Evolutionary conservation across 2,329 filamentous ascomycete species (phyloP).

Genomic region (Clarireedia monteithiana): DNA sequence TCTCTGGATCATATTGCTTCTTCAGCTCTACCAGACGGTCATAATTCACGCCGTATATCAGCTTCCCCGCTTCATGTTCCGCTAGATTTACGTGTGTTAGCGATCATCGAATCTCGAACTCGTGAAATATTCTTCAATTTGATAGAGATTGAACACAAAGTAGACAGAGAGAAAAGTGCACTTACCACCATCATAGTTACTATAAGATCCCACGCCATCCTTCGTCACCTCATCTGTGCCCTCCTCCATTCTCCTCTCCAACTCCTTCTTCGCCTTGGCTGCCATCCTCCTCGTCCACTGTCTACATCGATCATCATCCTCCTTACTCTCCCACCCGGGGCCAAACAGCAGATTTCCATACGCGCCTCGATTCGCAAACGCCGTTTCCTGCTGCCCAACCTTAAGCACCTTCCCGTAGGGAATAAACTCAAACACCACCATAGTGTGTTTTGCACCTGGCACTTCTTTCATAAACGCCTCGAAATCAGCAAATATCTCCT

Average conservation of each 20-base stretch:
- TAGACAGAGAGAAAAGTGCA: background rate
- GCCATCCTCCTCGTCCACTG: slow-evolving; percentile 18
- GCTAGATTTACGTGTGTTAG: background rate
- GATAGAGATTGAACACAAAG: background rate
- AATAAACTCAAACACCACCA: slow-evolving; percentile 18
- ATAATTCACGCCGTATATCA: slow-evolving; percentile 16
- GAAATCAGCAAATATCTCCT: slow-evolving; percentile 25
- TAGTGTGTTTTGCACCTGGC: slow-evolving; percentile 16
- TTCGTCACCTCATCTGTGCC: slow-evolving; percentile 3
- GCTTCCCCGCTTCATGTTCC: slow-evolving; percentile 9
- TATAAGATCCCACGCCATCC: slow-evolving; percentile 7
- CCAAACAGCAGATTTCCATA: slow-evolving; percentile 22
- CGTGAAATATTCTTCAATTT: too few species aligned
- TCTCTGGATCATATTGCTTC: slow-evolving; percentile 18
- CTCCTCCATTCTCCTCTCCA: slow-evolving; percentile 10
- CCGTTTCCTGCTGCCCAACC: slow-evolving; percentile 18
- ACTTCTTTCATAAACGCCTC: slow-evolving; percentile 23
- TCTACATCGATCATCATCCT: slow-evolving; percentile 13
- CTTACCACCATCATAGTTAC: slow-evolving; percentile 11
- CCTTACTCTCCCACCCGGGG: slow-evolving; percentile 24
- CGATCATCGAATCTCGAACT: background rate
- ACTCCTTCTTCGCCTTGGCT: slow-evolving; percentile 8
- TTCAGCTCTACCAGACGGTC: slow-evolving; percentile 16
- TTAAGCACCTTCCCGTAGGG: slow-evolving; percentile 16
- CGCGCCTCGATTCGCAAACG: slow-evolving; percentile 25